Evolutionary conservation across 2,329 filamentous ascomycete genomes (phyloP), one percentile per base, ranked within the genome.

Genomic region (Fusarium caatingaense): DNA sequence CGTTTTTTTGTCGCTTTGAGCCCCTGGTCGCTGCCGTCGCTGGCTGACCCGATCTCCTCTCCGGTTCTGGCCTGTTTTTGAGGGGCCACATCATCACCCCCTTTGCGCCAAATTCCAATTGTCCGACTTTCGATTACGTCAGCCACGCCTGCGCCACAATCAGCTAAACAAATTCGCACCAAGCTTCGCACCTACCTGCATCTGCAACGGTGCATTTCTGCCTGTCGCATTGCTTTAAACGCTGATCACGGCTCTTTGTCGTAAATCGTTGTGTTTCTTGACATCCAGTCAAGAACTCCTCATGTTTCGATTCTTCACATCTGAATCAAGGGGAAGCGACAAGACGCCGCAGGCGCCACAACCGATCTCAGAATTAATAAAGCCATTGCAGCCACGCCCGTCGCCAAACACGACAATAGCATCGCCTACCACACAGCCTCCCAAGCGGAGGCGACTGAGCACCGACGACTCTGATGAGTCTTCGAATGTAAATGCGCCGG

Each of bases 271-370:
- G 34, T 37, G 34, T 44, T 53, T 54, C 58, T 70, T 69, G 71
- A 71, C 66, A 71, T 69, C 64, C 72, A 56, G 53, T 66, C 72
- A 74, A 75, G 78, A 79, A 78, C 81, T 83, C 80, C 83, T 83
- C 80, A 89, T 89, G 87, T 89, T 90, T 80, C 84, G 86, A 73
- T 87, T 89, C 76, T 89, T 87, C 86, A 82, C 83, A 76, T 83
- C 85, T 74, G 88, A 89, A 75, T 80, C 84, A 70, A 83, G 84
- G 84, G 85, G 84, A 84, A 85, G 83, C 81, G 86, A 89, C 60
- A 84, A 83, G 79, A 79, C 81, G 69, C 77, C 83, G 75, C 79
- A 83, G 72, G 77, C 79, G 71, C 80, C 80, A 66, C 77, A 80
- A 71, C 80, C 81, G 69, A 83, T 81, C 75, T 78, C 77, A 71